phyloP scores from a whole-genome alignment of 345 rosid species.

The Citrus sp. region DNA sequence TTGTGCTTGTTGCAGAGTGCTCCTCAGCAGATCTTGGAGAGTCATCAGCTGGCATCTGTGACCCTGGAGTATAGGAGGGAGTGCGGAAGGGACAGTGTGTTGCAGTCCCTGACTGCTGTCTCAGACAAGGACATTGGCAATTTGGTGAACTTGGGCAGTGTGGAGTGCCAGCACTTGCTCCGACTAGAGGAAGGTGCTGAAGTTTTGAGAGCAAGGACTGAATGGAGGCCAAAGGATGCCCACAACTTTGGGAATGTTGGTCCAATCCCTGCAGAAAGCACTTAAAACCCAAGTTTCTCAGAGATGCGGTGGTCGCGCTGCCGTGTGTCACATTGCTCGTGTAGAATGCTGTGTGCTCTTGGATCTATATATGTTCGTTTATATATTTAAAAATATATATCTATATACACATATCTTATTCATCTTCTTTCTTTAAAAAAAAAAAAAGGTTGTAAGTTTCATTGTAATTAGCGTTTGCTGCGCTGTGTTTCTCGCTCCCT shows the following conservation, averaged over 20 bases:
- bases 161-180: constrained; percentile 93
- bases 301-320: constrained; percentile 13
- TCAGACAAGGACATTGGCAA: constrained; percentile 41
- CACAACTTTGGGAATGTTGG: constrained; percentile 34
- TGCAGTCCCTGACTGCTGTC: constrained; percentile 82
- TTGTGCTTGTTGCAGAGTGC: constrained; percentile 59
- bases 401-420: constrained; percentile 24
- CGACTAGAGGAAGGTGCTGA: constrained; percentile 83
- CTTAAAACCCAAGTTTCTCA: constrained; percentile 15
- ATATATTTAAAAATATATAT: background rate
- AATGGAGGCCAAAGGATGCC: constrained; percentile 74
- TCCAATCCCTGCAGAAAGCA: constrained; percentile 35
- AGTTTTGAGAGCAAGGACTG: constrained; percentile 84
- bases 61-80: constrained; percentile 94
- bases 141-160: constrained; percentile 35
- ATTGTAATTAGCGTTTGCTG: constrained; percentile 36
- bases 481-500: background rate
- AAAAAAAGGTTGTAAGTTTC: constrained; percentile 16
- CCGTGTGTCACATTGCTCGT: constrained; percentile 10
- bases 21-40: constrained; percentile 81
- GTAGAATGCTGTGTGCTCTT: constrained; percentile 33
- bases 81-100: constrained; percentile 87
- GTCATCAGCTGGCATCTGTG: constrained; percentile 68
- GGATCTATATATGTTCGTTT: constrained; percentile 21
- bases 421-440: background rate